Percentiles rank a stretch among this genome's conserved stretches.
These are phyloP conservation scores for Dactylonectria macrodidyma DNA, from an alignment of 2,329 filamentous ascomycete genomes.

Conservation along the genomic window DNA sequence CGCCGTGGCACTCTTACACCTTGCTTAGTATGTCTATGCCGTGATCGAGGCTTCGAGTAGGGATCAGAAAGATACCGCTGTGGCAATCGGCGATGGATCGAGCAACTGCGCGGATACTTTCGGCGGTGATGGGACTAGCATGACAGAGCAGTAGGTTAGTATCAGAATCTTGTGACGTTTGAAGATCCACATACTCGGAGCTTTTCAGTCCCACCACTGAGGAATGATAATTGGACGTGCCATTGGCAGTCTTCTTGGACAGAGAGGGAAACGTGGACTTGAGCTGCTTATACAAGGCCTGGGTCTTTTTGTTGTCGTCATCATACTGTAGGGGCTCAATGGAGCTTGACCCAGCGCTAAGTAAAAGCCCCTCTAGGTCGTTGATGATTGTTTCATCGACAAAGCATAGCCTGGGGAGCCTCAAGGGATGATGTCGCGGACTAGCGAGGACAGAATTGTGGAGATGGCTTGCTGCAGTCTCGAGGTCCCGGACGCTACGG, in stretches of 20 bases:
- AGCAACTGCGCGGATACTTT: background rate
- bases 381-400: constrained; percentile 4
- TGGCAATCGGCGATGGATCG: background rate
- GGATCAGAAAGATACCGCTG: background rate
- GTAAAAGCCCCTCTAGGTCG: background rate
- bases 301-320: background rate
- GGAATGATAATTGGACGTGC: background rate
- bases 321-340: background rate
- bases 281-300: background rate
- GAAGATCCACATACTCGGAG: background rate
- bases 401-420: constrained; percentile 7
- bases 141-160: too few species aligned
- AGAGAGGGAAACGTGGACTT: background rate
- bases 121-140: background rate
- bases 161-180: too few species aligned
- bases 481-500: background rate
- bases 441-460: background rate
- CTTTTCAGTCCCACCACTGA: constrained; percentile 1
- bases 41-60: constrained; percentile 5
- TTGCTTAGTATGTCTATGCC: background rate
- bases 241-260: background rate
- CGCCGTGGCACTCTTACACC: background rate
- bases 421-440: background rate
- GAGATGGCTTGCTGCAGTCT: background rate
- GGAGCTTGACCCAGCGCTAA: background rate